Base-by-base conservation (phyloP, 345 rosid species). In the Barbarea vulgaris region DNA sequence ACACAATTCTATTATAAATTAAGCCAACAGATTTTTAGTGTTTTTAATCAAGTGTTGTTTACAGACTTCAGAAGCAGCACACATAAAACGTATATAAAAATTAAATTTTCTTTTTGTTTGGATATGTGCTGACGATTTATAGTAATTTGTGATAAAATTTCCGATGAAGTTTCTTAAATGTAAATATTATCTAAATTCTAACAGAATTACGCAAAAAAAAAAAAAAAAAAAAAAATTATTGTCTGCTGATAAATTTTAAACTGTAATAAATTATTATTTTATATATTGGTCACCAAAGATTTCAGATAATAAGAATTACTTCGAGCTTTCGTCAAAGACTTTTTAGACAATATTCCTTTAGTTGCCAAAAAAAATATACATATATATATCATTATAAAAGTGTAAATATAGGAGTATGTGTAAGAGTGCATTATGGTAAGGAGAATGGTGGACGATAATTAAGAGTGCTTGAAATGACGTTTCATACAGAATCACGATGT, bases 391-490 rank as follows among this genome's bases (percentile, higher is more conserved):
- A 59, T 19, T 19, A 61, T 62, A 68, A 50, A 75, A 27, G 79
- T 67, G 61, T 75, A 59, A 67, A 68, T 68, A 55, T 53, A 70
- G 56, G 74, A 42, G 55, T 69, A 55, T 46, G 80, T 54, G 80
- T 62, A 76, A 76, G 76, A 77, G 61, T 71, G 81, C 67, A 77
- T 71, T 77, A 77, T 77, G 76, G 64, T 64, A 50, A 21, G 44
- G 70, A 47, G 67, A 70, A 77, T 70, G 64, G 67, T 79, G 82
- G 70, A 74, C 65, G 67, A 63, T 69, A 54, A 64, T 77, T 54
- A 66, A 75, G 64, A 74, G 70, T 67, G 61, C 80, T 81, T 70
- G 90, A 86, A 79, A 76, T 82, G 89, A 87, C 88, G 67, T 80
- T 63, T 85, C 88, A 65, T 84, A 77, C 81, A 77, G 72, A 57